phyloP scores from a whole-genome alignment of 2,329 filamentous ascomycete genomes.

The Aspergillus ustus region DNA sequence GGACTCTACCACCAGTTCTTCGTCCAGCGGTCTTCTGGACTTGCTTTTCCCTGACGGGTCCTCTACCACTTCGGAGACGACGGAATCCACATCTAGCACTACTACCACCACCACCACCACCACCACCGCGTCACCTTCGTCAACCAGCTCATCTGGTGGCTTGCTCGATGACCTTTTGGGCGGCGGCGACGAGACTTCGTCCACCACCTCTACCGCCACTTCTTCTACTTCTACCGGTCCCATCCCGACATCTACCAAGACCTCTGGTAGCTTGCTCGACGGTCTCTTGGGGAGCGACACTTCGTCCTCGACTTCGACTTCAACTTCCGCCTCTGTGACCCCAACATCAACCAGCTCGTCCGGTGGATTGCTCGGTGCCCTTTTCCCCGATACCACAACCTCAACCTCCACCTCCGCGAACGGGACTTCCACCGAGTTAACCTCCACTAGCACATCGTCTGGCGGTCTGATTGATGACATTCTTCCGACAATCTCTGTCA shows the following conservation, averaged over 20 bases:
- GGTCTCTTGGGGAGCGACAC: not conserved
- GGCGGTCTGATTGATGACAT: slow-evolving; percentile 3
- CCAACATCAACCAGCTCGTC: slow-evolving; percentile 1
- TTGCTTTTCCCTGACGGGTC: not conserved
- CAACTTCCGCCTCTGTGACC: not conserved
- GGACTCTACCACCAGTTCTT: not conserved
- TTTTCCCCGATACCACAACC: not conserved
- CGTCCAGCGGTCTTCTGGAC: slow-evolving; percentile 3
- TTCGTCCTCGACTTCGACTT: not conserved
- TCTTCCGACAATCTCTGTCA: slow-evolving; percentile 32
- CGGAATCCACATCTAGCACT: not conserved
- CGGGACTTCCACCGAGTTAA: not conserved
- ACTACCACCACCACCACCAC: not conserved
- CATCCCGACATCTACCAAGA: slow-evolving; percentile 3
- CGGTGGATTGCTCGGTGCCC: not conserved
- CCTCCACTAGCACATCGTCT: slow-evolving; percentile 3
- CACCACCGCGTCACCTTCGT: not conserved
- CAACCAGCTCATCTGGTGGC: slow-evolving; percentile 5
- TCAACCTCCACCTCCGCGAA: not conserved
- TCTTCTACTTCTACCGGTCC: not conserved
- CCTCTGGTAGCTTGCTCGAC: slow-evolving; percentile 6
- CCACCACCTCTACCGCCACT: not conserved
- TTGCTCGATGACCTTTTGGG: not conserved
- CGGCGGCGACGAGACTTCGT: not conserved
- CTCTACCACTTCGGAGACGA: not conserved